Percentiles rank a stretch among this genome's conserved stretches.
Conservation (phyloP, 352 stramenopile genomes). For the Bremia lactucae region DNA sequence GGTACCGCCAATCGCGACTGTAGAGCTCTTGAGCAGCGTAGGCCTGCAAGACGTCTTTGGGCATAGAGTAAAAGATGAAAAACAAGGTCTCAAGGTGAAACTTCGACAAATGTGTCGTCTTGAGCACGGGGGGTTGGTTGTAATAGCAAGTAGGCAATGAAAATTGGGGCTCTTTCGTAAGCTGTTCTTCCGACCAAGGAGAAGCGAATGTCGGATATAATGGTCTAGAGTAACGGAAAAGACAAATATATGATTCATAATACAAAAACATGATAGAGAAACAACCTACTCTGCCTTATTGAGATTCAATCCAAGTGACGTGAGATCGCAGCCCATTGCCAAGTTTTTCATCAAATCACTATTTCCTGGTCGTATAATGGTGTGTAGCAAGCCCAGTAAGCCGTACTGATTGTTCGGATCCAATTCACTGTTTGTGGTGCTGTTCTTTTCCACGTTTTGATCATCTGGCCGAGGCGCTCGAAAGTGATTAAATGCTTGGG, state of each 20-base stretch:
- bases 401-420: constrained; percentile 70
- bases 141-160: constrained; percentile 81
- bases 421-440: constrained; percentile 34
- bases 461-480: constrained; percentile 25
- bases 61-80: constrained; percentile 99
- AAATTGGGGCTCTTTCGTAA: constrained; percentile 79
- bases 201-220: constrained; percentile 77
- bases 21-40: constrained; percentile 85
- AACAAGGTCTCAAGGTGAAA: constrained; percentile 98
- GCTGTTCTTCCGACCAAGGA: constrained; percentile 57
- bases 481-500: constrained; percentile 50
- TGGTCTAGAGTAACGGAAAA: constrained; percentile 24
- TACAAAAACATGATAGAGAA: too few relatives aligned
- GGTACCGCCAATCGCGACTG: constrained; percentile 94
- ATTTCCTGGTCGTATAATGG: constrained; percentile 56
- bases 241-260: neutral
- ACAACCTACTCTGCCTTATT: constrained; percentile 65
- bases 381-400: constrained; percentile 71
- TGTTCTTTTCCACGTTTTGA: constrained; percentile 6
- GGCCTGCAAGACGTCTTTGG: constrained; percentile 94
- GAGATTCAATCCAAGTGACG: constrained; percentile 73
- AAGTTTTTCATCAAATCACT: constrained; percentile 60
- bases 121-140: constrained; percentile 93
- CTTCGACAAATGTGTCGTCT: constrained; percentile 95
- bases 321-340: constrained; percentile 71